These are phyloP conservation scores for Fusarium praegraminearum DNA, from an alignment of 2,329 filamentous ascomycete genomes.

Conservation along the genomic window DNA sequence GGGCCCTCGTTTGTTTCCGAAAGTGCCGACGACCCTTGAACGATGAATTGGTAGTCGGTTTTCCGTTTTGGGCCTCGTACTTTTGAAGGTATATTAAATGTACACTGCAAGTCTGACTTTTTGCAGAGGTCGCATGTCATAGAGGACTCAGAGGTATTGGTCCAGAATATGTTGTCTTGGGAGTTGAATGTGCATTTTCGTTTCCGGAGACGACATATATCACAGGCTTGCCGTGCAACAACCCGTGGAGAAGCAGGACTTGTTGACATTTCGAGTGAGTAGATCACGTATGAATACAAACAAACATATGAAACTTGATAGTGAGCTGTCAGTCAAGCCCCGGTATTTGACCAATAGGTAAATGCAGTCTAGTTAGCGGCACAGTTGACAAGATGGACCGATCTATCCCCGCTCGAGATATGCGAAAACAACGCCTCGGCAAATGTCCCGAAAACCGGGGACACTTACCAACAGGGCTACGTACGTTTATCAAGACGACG, in stretches of 20 bases:
- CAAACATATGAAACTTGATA: too few relatives aligned
- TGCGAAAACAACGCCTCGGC: too few relatives aligned
- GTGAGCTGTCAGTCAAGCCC: too few relatives aligned
- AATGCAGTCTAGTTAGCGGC: too few relatives aligned
- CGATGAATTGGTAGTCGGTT: background rate
- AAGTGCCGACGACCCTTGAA: background rate
- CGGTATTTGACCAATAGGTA: too few relatives aligned
- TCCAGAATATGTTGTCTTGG: background rate
- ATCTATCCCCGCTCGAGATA: too few relatives aligned
- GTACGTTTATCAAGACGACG: background rate
- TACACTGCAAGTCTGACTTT: background rate
- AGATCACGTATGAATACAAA: too few relatives aligned
- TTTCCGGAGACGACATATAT: background rate
- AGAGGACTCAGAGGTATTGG: rapidly evolving
- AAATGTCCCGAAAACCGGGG: background rate
- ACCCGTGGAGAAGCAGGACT: background rate
- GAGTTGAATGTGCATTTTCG: background rate
- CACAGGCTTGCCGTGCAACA: background rate
- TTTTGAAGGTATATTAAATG: background rate
- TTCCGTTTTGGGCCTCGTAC: background rate
- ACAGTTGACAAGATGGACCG: too few relatives aligned
- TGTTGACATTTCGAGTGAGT: background rate
- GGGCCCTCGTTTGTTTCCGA: background rate
- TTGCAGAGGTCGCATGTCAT: background rate
- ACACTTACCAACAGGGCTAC: background rate